phyloP scores from a whole-genome alignment of 2,329 filamentous ascomycete genomes.

The Ophiocordyceps camponoti-floridani region DNA sequence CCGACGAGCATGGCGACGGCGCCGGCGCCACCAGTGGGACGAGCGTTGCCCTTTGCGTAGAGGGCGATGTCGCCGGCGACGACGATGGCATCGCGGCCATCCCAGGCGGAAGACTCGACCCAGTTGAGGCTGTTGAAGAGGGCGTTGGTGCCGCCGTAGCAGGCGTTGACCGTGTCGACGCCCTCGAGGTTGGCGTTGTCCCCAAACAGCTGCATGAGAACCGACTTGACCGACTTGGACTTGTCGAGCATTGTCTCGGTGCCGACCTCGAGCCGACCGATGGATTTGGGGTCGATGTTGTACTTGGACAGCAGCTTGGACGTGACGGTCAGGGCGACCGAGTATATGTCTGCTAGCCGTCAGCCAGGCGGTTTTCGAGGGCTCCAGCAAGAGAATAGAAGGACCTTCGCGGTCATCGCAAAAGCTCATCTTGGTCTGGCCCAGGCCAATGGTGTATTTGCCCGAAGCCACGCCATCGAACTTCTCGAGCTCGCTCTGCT shows the following conservation, averaged over 20 bases:
- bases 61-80: conserved; percentile 70
- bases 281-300: conserved; percentile 59
- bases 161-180: conserved; percentile 69
- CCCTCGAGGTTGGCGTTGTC: conserved; percentile 75
- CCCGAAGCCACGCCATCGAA: conserved; percentile 68
- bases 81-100: conserved; percentile 65
- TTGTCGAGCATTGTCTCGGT: conserved; percentile 79
- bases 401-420: conserved; percentile 77
- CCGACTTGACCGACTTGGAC: conserved; percentile 80
- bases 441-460: conserved; percentile 83
- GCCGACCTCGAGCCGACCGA: conserved; percentile 69
- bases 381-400: conserved; percentile 9
- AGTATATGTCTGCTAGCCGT: conserved; percentile 57
- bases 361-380: conserved; percentile 1
- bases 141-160: conserved; percentile 75
- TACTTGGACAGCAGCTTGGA: conserved; percentile 70
- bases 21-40: conserved; percentile 66
- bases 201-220: conserved; percentile 73
- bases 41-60: conserved; percentile 68
- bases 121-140: conserved; percentile 73
- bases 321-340: conserved; percentile 59
- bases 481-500: conserved; percentile 68
- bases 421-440: conserved; percentile 85
- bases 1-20: conserved; percentile 65
- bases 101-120: conserved; percentile 76